These are phyloP conservation scores for Russula sp. DNA, from an alignment of 768 basidiomycete genomes.

Conservation along the genomic window DNA sequence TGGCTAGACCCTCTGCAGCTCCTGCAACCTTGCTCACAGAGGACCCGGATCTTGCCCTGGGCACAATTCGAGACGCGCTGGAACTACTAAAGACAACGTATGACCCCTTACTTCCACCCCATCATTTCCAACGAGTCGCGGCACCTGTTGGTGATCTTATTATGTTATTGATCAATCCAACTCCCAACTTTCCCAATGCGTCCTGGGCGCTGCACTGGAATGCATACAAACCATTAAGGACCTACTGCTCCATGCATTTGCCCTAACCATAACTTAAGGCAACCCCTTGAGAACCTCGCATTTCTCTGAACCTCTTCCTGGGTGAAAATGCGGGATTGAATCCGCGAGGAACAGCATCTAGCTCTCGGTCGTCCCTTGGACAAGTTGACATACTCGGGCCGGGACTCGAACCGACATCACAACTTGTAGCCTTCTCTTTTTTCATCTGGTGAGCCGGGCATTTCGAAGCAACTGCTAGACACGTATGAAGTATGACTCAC, in stretches of 20 bases:
- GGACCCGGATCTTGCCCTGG: conserved; percentile 48
- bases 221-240: conserved; percentile 29
- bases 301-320: conserved; percentile 27
- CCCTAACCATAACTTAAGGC: conserved; percentile 23
- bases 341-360: conserved; percentile 20
- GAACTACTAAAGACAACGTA: conserved; percentile 26
- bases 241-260: conserved; percentile 24
- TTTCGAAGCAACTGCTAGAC: not conserved
- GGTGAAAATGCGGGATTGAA: conserved; percentile 23
- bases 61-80: conserved; percentile 41
- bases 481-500: not conserved
- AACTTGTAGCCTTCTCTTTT: conserved; percentile 28
- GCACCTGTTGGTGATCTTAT: conserved; percentile 25
- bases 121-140: conserved; percentile 25
- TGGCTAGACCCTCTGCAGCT: conserved; percentile 49
- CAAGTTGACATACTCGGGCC: conserved; percentile 30
- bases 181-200: conserved; percentile 20
- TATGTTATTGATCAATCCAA: conserved; percentile 18
- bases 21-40: conserved; percentile 54
- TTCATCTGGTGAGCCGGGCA: conserved; percentile 25
- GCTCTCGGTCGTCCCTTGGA: conserved; percentile 23
- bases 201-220: conserved; percentile 23
- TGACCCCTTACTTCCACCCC: conserved; percentile 20
- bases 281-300: conserved; percentile 28
- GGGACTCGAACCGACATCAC: conserved; percentile 25